phyloP scores from a whole-genome alignment of 306 rosid species.

The Inga oerstediana region DNA sequence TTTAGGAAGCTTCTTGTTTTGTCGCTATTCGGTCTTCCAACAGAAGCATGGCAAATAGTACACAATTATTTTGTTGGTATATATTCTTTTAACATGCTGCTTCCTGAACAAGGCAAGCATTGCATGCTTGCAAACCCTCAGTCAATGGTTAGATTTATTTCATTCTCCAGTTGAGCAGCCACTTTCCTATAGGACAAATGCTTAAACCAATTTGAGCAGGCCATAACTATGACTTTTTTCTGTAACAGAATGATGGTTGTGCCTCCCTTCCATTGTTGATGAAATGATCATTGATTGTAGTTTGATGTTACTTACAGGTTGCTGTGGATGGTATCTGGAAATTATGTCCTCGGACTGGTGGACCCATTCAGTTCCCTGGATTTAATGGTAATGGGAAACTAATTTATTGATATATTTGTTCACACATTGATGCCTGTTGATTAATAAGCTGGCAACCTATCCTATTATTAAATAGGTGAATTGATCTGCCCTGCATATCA shows the following conservation, averaged over 20 bases:
- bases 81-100: neutral
- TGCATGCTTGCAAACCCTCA: constrained; percentile 7
- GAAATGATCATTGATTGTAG: constrained; percentile 7
- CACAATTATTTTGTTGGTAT: neutral
- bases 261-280: neutral
- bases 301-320: constrained; percentile 51
- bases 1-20: neutral
- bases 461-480: constrained; percentile 61
- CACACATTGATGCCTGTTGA: neutral
- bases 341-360: constrained; percentile 84
- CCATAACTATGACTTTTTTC: constrained; percentile 11
- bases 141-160: neutral
- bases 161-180: constrained; percentile 17
- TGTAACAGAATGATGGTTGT: constrained; percentile 13
- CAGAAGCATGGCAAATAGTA: neutral
- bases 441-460: constrained; percentile 19
- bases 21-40: neutral
- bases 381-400: constrained; percentile 65
- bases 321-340: constrained; percentile 96
- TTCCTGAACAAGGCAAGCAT: neutral
- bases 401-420: neutral
- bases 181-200: constrained; percentile 23
- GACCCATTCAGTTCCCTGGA: constrained; percentile 78
- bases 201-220: constrained; percentile 12
- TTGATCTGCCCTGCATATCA: constrained; percentile 82